Evolutionary conservation across 2,329 filamentous ascomycete genomes (phyloP), one percentile per base, ranked within the genome.

Genomic region (Apiospora koreana): DNA sequence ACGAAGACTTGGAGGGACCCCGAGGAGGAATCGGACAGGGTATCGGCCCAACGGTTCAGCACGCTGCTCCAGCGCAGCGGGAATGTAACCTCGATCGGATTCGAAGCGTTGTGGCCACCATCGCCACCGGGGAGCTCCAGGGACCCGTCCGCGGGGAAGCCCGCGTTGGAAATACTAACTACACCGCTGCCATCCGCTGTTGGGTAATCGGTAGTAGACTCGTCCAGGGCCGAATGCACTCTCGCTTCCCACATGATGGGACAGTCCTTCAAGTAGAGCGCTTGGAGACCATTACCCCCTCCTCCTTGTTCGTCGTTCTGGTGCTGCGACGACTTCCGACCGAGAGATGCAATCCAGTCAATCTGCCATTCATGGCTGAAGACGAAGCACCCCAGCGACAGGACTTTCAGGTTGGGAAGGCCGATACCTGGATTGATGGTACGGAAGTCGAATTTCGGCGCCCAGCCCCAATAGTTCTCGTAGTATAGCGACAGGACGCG

Each of bases 331-430:
- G 41, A 43, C 3, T 67, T 58, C 5, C 70, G 16, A 5, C 74
- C 77, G 3, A 86, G 77, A 0, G 79, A 79, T 0, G 82, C 70
- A 4, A 87, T 80, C 84, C 84, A 87, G 12, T 83, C 81, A 0
- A 86, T 73, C 68, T 87, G 84, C 80, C 80, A 82, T 25, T 85
- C 80, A 43, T 85, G 79, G 5, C 79, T 78, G 65, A 87, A 85
- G 3, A 79, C 77, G 25, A 80, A 83, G 1, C 80, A 81, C 0
- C 83, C 82, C 0, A 87, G 72, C 0, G 79, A 76, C 0, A 87
- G 77, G 0, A 80, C 77, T 42, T 79, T 78, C 5, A 86, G 79
- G 0, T 77, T 74, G 0, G 83, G 82, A 41, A 86, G 82, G n/a
- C 73, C 64, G 14, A 25, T 50, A 1, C 43, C 62, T 16, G 68